These are phyloP conservation scores for Cutaneotrichosporon cyanovorans DNA, from an alignment of 1,284 basidiomycete species.

Conservation along the genomic window DNA sequence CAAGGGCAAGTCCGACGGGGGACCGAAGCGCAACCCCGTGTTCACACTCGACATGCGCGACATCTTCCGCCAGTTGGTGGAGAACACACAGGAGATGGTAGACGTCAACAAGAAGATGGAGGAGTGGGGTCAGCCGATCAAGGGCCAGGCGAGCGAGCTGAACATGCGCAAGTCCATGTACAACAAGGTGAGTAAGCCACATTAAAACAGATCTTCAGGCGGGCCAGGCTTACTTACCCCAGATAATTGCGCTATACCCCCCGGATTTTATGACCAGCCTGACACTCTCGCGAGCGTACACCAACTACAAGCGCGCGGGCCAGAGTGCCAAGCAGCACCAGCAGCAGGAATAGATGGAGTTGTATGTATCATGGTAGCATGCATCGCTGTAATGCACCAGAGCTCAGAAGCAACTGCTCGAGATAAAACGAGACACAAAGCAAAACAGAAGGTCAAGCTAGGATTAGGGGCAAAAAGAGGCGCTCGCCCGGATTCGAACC, in stretches of 20 bases:
- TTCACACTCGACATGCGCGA: slow-evolving; percentile 35
- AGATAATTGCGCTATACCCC: slow-evolving; percentile 38
- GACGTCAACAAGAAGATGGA: slow-evolving; percentile 29
- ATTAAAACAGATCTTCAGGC: too few relatives aligned
- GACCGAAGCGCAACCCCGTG: slow-evolving; percentile 16
- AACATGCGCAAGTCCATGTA: slow-evolving; percentile 28
- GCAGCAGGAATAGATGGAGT: too few relatives aligned
- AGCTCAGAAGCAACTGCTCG: too few relatives aligned
- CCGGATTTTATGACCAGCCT: slow-evolving; percentile 31
- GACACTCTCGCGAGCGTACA: slow-evolving; percentile 13
- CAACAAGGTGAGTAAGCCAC: slow-evolving; percentile 26
- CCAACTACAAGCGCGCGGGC: slow-evolving; percentile 12
- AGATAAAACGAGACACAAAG: too few relatives aligned
- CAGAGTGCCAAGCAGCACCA: neutral
- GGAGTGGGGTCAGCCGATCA: slow-evolving; percentile 26
- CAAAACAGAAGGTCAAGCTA: too few relatives aligned
- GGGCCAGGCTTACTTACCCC: neutral
- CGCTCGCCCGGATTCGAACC: neutral
- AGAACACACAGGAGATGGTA: slow-evolving; percentile 32
- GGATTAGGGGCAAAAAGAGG: neutral
- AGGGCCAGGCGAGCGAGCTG: slow-evolving; percentile 20
- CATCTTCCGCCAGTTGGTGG: slow-evolving; percentile 35
- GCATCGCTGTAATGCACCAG: too few relatives aligned
- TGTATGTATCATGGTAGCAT: too few relatives aligned
- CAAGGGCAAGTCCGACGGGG: neutral